Evolutionary conservation across 2,329 filamentous ascomycete genomes (phyloP), one percentile per base, ranked within the genome.

Genomic region (Pseudopyricularia cyperi): DNA sequence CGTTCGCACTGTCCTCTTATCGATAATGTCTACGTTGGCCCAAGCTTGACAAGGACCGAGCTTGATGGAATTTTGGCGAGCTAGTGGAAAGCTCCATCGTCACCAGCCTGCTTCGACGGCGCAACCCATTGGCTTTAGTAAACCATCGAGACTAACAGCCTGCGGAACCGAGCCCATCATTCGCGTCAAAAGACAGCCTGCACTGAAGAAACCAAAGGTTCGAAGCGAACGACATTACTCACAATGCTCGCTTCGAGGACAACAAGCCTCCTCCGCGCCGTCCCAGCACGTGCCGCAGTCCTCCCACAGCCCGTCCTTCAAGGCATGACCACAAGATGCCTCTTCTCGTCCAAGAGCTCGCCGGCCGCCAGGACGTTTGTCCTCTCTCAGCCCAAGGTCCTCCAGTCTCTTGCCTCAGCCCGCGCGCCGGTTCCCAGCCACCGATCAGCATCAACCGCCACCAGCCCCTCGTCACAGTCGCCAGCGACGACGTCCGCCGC

Each of bases 401-500:
- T 48, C 8, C 17, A 53, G 34, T 46, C 53, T 17, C 48, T 54
- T 54, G 57, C 56, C 55, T 56, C 52, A 57, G 54, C 39, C 39
- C 53, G 51, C 42, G 52, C 50, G 8, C 47, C n/a, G 9, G 32
- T 54, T 52, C 28, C 48, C 49, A 33, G 39, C 53, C 35, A 48
- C 47, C 48, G 47, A 54, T 39, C 52, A 51, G 48, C 54, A 51
- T 48, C 53, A 19, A 55, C 51, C 22, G 54, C 52, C 52, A 52
- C 7, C 57, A 59, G 30, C 56, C 15, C 39, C 12, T 8, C 39
- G 12, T 28, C 57, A 19, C 47, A 53, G 4, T 57, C 56, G 0
- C 58, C 58, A 0, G 51, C 64, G 28, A 53, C 58, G 14, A 57
- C 66, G 11, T 54, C 67, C 17, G 55, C 62, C 50, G 59, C 62